phyloP scores from a whole-genome alignment of 2,329 filamentous ascomycete species.

The Cladophialophora immunda region DNA sequence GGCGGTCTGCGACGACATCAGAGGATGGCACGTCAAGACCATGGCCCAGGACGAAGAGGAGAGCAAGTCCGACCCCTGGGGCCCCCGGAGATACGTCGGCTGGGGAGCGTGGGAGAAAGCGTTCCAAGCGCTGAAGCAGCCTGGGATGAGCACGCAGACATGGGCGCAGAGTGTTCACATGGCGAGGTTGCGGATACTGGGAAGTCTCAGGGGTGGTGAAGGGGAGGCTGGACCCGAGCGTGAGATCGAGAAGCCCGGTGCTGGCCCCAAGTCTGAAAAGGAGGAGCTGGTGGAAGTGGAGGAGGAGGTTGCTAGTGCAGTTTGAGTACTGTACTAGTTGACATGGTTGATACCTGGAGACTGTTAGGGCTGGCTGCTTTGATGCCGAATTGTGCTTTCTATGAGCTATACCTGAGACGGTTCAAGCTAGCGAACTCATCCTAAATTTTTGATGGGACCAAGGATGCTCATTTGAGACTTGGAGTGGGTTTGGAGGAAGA shows the following conservation, averaged over 20 bases:
- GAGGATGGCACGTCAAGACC: slow-evolving; percentile 29
- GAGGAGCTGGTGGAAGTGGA: too few relatives aligned
- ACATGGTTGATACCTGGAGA: too few relatives aligned
- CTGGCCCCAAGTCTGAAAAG: not conserved
- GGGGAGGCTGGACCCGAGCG: not conserved
- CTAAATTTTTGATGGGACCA: too few relatives aligned
- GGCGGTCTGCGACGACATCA: slow-evolving; percentile 24
- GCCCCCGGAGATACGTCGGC: slow-evolving; percentile 25
- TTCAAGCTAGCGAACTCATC: too few relatives aligned
- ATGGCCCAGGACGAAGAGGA: slow-evolving; percentile 23
- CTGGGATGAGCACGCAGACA: slow-evolving; percentile 12
- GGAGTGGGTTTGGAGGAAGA: too few relatives aligned
- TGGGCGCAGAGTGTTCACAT: slow-evolving; percentile 14
- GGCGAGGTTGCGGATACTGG: slow-evolving; percentile 9
- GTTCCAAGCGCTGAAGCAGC: slow-evolving; percentile 14
- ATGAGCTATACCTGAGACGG: too few relatives aligned
- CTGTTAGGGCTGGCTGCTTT: too few relatives aligned
- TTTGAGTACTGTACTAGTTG: too few relatives aligned
- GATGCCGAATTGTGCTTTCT: too few relatives aligned
- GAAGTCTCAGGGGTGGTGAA: not conserved
- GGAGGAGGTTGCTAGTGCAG: too few relatives aligned
- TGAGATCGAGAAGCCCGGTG: not conserved
- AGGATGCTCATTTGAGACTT: too few relatives aligned
- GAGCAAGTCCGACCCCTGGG: slow-evolving; percentile 29
- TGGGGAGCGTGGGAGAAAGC: slow-evolving; percentile 26